Evolutionary conservation across 2,329 filamentous ascomycete species (phyloP).

Genomic region (Tolypocladium sp.): DNA sequence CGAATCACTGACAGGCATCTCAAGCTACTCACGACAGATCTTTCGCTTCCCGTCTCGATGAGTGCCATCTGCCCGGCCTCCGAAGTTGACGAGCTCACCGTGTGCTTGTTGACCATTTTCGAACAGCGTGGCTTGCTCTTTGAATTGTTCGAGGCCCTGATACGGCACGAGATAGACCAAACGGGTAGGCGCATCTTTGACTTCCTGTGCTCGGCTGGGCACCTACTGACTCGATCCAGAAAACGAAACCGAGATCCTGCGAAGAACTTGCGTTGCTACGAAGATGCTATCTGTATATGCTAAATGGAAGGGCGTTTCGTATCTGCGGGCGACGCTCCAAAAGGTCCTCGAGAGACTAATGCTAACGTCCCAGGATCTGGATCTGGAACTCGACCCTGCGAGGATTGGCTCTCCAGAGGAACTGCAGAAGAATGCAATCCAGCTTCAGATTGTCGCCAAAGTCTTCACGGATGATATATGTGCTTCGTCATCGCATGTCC

Average conservation of each 20-base stretch:
- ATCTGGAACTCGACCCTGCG: conserved; percentile 58
- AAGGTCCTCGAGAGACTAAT: conserved; percentile 59
- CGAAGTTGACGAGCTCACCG: conserved; percentile 60
- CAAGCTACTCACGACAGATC: conserved; percentile 52
- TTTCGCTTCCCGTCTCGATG: conserved; percentile 54
- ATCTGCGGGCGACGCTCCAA: conserved; percentile 55
- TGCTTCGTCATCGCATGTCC: conserved; percentile 51
- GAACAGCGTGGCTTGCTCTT: conserved; percentile 56
- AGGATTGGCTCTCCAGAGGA: conserved; percentile 52
- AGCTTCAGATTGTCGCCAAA: conserved; percentile 58
- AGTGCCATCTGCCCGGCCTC: conserved; percentile 57
- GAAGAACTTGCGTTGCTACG: conserved; percentile 62
- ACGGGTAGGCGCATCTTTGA: conserved; percentile 35
- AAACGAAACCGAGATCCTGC: conserved; percentile 57
- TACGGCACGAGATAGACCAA: conserved; percentile 60
- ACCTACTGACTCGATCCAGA: conserved; percentile 26
- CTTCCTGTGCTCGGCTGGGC: not conserved
- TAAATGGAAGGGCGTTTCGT: conserved; percentile 59
- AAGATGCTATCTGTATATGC: conserved; percentile 65
- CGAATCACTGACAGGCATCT: not conserved
- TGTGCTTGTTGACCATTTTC: conserved; percentile 61
- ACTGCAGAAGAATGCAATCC: conserved; percentile 55
- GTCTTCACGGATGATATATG: conserved; percentile 66
- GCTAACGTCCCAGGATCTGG: conserved; percentile 56
- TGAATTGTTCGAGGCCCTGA: conserved; percentile 54